Conservation (phyloP, 306 rosid species). For the Cucumis melo region DNA sequence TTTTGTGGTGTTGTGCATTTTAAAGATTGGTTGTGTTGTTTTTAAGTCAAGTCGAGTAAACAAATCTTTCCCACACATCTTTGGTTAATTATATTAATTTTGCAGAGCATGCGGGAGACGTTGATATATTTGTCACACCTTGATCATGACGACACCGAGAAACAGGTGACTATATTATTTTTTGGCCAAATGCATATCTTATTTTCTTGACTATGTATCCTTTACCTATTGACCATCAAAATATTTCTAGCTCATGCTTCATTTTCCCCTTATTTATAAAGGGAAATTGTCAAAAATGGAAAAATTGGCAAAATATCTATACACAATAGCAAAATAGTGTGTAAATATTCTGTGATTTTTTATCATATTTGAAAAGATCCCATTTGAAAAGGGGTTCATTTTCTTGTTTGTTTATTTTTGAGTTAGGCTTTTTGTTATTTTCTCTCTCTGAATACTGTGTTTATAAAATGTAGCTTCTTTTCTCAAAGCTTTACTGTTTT, state of each 20-base stretch:
- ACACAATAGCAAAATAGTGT: too few relatives aligned
- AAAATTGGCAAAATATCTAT: too few relatives aligned
- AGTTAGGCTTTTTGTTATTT: not conserved
- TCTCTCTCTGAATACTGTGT: not conserved
- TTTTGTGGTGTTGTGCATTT: not conserved
- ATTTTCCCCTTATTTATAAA: not conserved
- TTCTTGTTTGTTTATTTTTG: not conserved
- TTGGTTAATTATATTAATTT: not conserved
- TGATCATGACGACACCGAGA: slow-evolving; percentile 97
- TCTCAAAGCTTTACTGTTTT: not conserved
- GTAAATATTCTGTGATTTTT: too few relatives aligned
- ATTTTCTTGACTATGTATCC: not conserved
- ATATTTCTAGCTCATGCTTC: not conserved
- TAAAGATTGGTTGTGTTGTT: not conserved
- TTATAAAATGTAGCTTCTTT: not conserved
- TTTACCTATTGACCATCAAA: not conserved
- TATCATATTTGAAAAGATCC: too few relatives aligned
- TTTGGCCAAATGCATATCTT: not conserved
- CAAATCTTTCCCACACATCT: not conserved
- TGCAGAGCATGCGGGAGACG: slow-evolving; percentile 99
- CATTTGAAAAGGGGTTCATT: not conserved
- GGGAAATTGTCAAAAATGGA: not conserved
- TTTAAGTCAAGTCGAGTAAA: not conserved
- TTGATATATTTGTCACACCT: slow-evolving; percentile 90
- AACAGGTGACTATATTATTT: slow-evolving; percentile 41